Conservation (phyloP, 2,329 filamentous ascomycete genomes). For the Pseudogymnoascus sp. region DNA sequence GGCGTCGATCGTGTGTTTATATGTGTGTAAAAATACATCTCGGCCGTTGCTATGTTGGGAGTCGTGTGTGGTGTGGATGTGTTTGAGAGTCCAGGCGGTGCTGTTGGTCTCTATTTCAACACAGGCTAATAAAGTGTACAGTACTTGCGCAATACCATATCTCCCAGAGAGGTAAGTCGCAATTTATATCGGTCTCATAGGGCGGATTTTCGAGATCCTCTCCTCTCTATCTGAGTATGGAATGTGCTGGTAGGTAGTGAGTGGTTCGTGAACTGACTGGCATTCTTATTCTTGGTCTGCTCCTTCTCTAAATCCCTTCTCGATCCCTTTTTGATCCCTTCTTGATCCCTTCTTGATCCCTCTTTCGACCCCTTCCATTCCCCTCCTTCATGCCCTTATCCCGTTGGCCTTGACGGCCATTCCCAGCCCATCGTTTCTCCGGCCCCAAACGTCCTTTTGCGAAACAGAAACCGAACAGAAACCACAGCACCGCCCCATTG, state of each 20-base stretch:
- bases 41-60: not conserved
- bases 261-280: not conserved
- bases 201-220: not conserved
- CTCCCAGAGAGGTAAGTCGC: not conserved
- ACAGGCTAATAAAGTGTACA: not conserved
- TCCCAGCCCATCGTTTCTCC: not conserved
- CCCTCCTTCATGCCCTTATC: not conserved
- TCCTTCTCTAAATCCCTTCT: not conserved
- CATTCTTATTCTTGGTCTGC: not conserved
- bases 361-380: not conserved
- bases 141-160: not conserved
- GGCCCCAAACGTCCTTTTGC: not conserved
- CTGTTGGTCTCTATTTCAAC: not conserved
- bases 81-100: not conserved
- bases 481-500: conserved; percentile 1
- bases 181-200: conserved; percentile 1
- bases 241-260: not conserved
- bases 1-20: conserved; percentile 6
- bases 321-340: not conserved
- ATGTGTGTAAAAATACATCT: conserved; percentile 7
- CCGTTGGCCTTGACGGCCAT: not conserved
- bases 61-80: not conserved
- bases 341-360: not conserved
- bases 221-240: not conserved
- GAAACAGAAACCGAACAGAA: conserved; percentile 6